A percentile compares a stretch with the other conserved stretches of the same genome.
Conservation (phyloP, 306 rosid genomes). For the Trifolium fragiferum region DNA sequence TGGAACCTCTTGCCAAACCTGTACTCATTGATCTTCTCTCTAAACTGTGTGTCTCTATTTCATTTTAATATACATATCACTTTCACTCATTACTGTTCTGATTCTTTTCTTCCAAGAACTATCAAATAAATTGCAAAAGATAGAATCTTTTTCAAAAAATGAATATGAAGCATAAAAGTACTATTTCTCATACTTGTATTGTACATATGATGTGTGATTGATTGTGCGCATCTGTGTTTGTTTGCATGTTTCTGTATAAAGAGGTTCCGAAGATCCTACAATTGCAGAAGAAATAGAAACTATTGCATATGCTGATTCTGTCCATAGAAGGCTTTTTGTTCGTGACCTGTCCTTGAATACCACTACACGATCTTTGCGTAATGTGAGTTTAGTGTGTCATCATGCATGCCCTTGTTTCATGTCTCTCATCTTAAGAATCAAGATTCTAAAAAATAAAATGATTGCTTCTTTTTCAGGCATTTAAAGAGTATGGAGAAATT, state of each 20-base stretch:
- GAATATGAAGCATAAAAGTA: background rate
- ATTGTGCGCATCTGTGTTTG: conserved; percentile 71
- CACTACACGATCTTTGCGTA: conserved; percentile 80
- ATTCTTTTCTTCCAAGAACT: too few relatives aligned
- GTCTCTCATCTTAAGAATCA: too few relatives aligned
- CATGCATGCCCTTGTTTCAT: too few relatives aligned
- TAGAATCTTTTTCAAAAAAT: background rate
- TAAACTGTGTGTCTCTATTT: too few relatives aligned
- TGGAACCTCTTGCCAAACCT: too few relatives aligned
- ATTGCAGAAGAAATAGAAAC: conserved; percentile 80
- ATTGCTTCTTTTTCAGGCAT: conserved; percentile 57
- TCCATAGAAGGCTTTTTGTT: conserved; percentile 93
- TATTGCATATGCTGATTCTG: conserved; percentile 61
- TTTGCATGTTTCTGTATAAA: conserved; percentile 50
- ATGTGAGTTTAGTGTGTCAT: conserved; percentile 61
- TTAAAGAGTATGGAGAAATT: conserved; percentile 77
- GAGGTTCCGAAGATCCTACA: conserved; percentile 86
- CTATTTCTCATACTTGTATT: too few relatives aligned
- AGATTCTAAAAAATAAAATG: too few relatives aligned
- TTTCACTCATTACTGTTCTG: too few relatives aligned
- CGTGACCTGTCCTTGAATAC: conserved; percentile 96
- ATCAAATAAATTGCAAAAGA: too few relatives aligned
- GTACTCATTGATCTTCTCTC: too few relatives aligned
- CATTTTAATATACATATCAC: too few relatives aligned
- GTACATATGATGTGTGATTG: conserved; percentile 52